Evolutionary conservation across 2,329 filamentous ascomycete genomes (phyloP), one percentile per base, ranked within the genome.

Genomic region (Pestalotiopsis sp.): DNA sequence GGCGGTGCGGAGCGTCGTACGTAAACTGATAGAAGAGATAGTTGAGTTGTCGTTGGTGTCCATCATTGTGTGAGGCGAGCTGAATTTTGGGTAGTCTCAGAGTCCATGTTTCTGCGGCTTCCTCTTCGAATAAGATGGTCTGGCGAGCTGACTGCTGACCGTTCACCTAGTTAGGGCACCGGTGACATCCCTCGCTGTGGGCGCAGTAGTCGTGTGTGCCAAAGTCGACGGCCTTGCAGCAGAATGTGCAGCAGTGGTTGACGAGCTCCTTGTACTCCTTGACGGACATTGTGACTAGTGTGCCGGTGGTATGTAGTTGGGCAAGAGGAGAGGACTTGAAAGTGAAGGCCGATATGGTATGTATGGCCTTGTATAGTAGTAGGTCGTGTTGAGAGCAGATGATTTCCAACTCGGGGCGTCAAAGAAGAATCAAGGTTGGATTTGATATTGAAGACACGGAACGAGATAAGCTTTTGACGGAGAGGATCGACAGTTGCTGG

Each of bases 201-300:
- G 67, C 77, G 76, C 84, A 87, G 74, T 82, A 84, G 72, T 87
- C 84, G 74, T 87, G 85, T 62, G 83, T 82, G 70, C 84, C 84
- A 67, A 83, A 83, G 74, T 86, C 83, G 67, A 82, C 80, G 41
- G 82, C 82, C 73, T 83, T 84, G 80, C 85, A 87, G 78, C 85
- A 87, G 72, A 82, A 85, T 31, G 81, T 81, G 80, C 85, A 87
- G 83, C 85, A 87, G 72, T 81, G 74, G 78, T 84, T 81, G 78
- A 86, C 81, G 68, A 85, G 83, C 68, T 81, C 80, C 70, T 82
- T 76, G 71, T 78, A 76, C 67, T 83, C 82, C 73, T 81, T 79
- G 78, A 81, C 75, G 74, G 79, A 78, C 84, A 86, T 86, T 71
- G 70, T 79, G 76, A 73, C 63, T 57, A 63, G 69, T 59, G 14